Percentiles rank a stretch among this genome's conserved stretches.
These are phyloP conservation scores for Fusarium nematophilum DNA, from an alignment of 2,329 filamentous ascomycete species.

Conservation along the genomic window DNA sequence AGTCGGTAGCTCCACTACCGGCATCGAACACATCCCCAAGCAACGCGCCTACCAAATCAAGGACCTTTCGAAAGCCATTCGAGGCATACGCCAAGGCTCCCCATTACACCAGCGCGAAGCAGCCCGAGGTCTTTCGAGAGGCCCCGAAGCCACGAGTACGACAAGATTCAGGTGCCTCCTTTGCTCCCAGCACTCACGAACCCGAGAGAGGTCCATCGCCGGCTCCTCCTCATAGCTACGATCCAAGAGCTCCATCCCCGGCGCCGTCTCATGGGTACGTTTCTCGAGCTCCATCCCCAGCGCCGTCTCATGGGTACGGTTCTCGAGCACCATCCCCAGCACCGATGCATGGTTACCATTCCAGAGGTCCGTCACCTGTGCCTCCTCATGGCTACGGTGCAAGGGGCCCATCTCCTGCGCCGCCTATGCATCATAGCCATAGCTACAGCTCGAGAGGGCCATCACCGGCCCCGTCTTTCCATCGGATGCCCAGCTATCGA, in stretches of 20 bases:
- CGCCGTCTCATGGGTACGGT: slow-evolving; percentile 43
- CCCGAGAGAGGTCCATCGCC: slow-evolving; percentile 41
- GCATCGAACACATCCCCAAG: slow-evolving; percentile 64
- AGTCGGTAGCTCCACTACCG: slow-evolving; percentile 71
- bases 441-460: slow-evolving; percentile 50
- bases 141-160: slow-evolving; percentile 50
- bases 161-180: slow-evolving; percentile 57
- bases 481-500: slow-evolving; percentile 39
- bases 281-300: slow-evolving; percentile 47
- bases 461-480: slow-evolving; percentile 52
- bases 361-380: slow-evolving; percentile 44
- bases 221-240: slow-evolving; percentile 35
- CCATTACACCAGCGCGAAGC: slow-evolving; percentile 72
- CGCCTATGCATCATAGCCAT: slow-evolving; percentile 46
- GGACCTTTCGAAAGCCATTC: slow-evolving; percentile 74
- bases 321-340: slow-evolving; percentile 48
- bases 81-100: slow-evolving; percentile 75
- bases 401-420: slow-evolving; percentile 47
- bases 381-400: slow-evolving; percentile 46
- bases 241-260: slow-evolving; percentile 45
- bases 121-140: slow-evolving; percentile 67
- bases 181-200: slow-evolving; percentile 40
- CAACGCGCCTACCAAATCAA: slow-evolving; percentile 68
- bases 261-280: slow-evolving; percentile 46
- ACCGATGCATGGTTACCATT: slow-evolving; percentile 46